phyloP scores from a whole-genome alignment of 768 basidiomycete genomes.

The Rhodosporidiobolus odoratus region DNA sequence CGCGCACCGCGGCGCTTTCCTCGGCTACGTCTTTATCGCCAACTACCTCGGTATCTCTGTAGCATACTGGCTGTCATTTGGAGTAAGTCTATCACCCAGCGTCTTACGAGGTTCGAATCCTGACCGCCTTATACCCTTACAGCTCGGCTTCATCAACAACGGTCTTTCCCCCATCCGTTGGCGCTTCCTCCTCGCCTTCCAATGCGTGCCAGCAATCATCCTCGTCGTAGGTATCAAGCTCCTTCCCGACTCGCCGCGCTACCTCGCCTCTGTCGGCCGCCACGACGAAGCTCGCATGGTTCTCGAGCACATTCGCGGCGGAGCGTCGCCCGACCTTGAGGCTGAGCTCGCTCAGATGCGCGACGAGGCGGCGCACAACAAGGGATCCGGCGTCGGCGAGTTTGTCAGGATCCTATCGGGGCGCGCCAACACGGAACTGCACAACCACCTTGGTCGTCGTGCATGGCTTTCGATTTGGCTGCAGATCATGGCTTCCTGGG shows the following conservation, averaged over 20 bases:
- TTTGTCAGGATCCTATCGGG: constrained; percentile 20
- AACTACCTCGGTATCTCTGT: constrained; percentile 37
- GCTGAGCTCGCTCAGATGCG: constrained; percentile 32
- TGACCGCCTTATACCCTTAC: neutral
- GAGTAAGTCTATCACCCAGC: neutral
- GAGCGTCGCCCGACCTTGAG: constrained; percentile 9
- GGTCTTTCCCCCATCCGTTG: constrained; percentile 33
- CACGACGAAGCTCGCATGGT: constrained; percentile 34
- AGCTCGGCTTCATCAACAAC: constrained; percentile 28
- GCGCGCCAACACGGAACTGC: constrained; percentile 11
- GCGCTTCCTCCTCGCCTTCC: constrained; percentile 39
- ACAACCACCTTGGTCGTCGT: constrained; percentile 30
- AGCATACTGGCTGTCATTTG: constrained; percentile 39
- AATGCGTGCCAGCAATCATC: constrained; percentile 38
- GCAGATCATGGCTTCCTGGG: constrained; percentile 39
- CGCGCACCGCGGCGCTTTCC: constrained; percentile 34
- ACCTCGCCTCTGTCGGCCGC: constrained; percentile 32
- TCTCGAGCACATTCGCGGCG: constrained; percentile 36
- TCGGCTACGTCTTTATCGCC: constrained; percentile 39
- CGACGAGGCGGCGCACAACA: constrained; percentile 23
- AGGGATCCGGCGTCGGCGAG: constrained; percentile 3
- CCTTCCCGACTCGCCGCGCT: constrained; percentile 39
- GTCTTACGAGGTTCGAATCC: neutral
- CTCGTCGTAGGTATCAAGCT: constrained; percentile 31
- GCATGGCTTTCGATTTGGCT: constrained; percentile 39